These are phyloP conservation scores for Xylaria digitata DNA, from an alignment of 2,329 filamentous ascomycete species.

Conservation along the genomic window DNA sequence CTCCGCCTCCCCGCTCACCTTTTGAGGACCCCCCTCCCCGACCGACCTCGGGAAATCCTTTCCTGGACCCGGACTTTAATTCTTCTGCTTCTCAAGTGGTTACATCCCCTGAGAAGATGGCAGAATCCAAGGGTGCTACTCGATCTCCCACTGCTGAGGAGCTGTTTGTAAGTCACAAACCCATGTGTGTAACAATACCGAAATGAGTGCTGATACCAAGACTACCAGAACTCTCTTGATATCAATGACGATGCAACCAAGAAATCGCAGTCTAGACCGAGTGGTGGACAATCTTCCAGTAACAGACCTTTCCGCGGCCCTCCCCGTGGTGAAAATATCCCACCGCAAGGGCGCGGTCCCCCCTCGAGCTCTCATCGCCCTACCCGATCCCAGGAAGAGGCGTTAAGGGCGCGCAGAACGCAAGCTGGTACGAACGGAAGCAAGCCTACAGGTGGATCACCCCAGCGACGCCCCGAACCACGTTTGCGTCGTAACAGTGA, in stretches of 20 bases:
- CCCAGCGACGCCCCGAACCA: slow-evolving; percentile 56
- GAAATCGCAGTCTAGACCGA: slow-evolving; percentile 48
- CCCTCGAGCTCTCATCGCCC: slow-evolving; percentile 67
- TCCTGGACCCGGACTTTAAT: slow-evolving; percentile 66
- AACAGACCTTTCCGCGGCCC: slow-evolving; percentile 56
- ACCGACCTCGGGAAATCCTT: slow-evolving; percentile 79
- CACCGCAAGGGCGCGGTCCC: slow-evolving; percentile 58
- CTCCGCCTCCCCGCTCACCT: slow-evolving; percentile 62
- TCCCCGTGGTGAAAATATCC: slow-evolving; percentile 60
- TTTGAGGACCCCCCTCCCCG: slow-evolving; percentile 70
- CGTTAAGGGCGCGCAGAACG: slow-evolving; percentile 61
- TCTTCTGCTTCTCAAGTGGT: slow-evolving; percentile 45
- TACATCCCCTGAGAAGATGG: slow-evolving; percentile 62
- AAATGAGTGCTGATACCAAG: slow-evolving; percentile 47
- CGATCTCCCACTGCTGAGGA: slow-evolving; percentile 71
- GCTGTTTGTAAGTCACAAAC: slow-evolving; percentile 74
- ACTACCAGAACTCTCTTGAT: slow-evolving; percentile 74
- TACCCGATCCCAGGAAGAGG: slow-evolving; percentile 74
- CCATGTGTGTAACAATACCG: not conserved
- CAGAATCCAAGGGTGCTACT: slow-evolving; percentile 59
- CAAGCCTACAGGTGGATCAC: slow-evolving; percentile 52
- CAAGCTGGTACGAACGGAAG: slow-evolving; percentile 52
- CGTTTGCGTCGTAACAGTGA: slow-evolving; percentile 81
- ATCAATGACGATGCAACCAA: slow-evolving; percentile 66
- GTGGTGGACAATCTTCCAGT: slow-evolving; percentile 49